Evolutionary conservation across 495 filamentous ascomycete species (phyloP).

Genomic region (Aspergillus kassunensis): DNA sequence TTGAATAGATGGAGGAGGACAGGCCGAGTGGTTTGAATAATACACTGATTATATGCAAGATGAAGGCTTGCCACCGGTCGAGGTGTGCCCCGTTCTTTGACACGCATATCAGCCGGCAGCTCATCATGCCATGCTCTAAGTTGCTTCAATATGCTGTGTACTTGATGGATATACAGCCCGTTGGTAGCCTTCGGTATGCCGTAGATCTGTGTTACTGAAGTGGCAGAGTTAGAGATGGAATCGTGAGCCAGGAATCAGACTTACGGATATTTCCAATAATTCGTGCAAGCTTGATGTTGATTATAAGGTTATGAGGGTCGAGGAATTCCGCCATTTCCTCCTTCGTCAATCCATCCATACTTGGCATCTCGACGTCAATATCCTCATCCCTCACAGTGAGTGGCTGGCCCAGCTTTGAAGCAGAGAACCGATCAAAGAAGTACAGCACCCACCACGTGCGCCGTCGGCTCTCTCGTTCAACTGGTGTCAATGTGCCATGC

Average conservation of each 20-base stretch:
- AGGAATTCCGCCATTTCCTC: conserved; percentile 22
- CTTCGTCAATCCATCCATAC: conserved; percentile 18
- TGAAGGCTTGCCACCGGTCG: conserved; percentile 23
- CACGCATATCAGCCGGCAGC: conserved; percentile 16
- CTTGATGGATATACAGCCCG: conserved; percentile 22
- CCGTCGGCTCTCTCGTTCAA: conserved; percentile 23
- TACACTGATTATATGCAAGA: conserved; percentile 26
- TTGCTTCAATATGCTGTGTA: conserved; percentile 23
- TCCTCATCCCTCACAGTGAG: conserved; percentile 20
- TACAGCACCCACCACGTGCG: conserved; percentile 28
- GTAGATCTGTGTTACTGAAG: conserved; percentile 22
- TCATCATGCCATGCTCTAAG: conserved; percentile 21
- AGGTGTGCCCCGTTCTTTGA: conserved; percentile 10
- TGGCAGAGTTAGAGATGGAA: neutral
- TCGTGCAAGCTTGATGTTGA: conserved; percentile 20
- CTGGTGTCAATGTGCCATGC: conserved; percentile 12
- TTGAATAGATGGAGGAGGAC: conserved; percentile 27
- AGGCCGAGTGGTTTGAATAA: conserved; percentile 25
- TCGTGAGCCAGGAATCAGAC: neutral
- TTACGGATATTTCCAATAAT: conserved; percentile 24
- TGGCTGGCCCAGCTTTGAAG: conserved; percentile 24
- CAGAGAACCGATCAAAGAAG: conserved; percentile 21
- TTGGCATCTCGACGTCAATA: conserved; percentile 26
- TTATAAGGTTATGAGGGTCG: conserved; percentile 21
- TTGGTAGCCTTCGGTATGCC: conserved; percentile 16